These are phyloP conservation scores for Suillus hirtellus DNA, from an alignment of 768 basidiomycete species.

Conservation along the genomic window DNA sequence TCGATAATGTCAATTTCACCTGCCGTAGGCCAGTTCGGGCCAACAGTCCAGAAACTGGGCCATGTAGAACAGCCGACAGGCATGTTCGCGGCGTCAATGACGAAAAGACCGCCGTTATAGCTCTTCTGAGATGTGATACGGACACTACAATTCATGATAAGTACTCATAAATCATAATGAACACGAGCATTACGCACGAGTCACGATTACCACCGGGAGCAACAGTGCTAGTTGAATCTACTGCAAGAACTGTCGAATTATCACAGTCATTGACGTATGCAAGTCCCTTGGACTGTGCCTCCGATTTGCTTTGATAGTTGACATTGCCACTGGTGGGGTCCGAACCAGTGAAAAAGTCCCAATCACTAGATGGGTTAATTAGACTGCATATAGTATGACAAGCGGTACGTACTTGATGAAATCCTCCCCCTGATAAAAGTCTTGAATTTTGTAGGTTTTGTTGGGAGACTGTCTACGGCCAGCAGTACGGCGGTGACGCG, in stretches of 20 bases:
- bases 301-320: constrained; percentile 48
- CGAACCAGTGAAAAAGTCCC: constrained; percentile 60
- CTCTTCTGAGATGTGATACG: constrained; percentile 65
- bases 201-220: constrained; percentile 53
- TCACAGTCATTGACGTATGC: constrained; percentile 59
- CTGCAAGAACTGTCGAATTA: constrained; percentile 58
- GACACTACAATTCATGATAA: constrained; percentile 41
- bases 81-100: constrained; percentile 71
- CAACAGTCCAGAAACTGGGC: constrained; percentile 61
- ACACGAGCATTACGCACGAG: constrained; percentile 36
- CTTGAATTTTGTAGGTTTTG: constrained; percentile 37
- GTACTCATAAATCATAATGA: constrained; percentile 5
- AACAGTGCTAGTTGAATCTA: constrained; percentile 56
- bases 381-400: not conserved
- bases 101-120: constrained; percentile 70
- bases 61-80: constrained; percentile 67
- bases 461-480: constrained; percentile 21
- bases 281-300: constrained; percentile 54
- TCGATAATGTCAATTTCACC: constrained; percentile 79
- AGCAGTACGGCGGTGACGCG: constrained; percentile 31
- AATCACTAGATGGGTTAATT: constrained; percentile 44
- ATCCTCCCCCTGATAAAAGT: constrained; percentile 48
- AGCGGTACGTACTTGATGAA: constrained; percentile 56
- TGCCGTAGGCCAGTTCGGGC: constrained; percentile 50
- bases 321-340: constrained; percentile 78